A percentile compares a stretch with the other conserved stretches of the same genome.
phyloP scores from a whole-genome alignment of 2,329 filamentous ascomycete species.

The Elsinoe necatrix region DNA sequence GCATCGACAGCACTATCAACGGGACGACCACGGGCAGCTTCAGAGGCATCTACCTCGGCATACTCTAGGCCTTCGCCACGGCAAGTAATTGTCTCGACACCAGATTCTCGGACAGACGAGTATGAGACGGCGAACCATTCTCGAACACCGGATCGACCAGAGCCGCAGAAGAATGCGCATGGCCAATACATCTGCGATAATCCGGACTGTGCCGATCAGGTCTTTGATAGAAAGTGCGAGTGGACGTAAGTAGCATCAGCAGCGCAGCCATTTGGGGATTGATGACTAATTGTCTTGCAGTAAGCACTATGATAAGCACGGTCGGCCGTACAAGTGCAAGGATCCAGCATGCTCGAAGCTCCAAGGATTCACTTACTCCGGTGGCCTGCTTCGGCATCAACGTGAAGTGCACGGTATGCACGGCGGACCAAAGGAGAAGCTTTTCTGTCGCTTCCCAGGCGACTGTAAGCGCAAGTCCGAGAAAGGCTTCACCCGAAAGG shows the following conservation, averaged over 20 bases:
- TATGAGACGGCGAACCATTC: not conserved
- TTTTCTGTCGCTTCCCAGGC: conserved; percentile 68
- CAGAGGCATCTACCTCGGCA: not conserved
- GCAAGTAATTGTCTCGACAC: conserved; percentile 2
- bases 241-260: conserved; percentile 64
- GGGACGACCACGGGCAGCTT: not conserved
- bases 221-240: conserved; percentile 78
- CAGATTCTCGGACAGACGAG: conserved; percentile 5
- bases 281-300: conserved; percentile 40
- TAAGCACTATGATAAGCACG: conserved; percentile 98
- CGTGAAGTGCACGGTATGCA: conserved; percentile 90
- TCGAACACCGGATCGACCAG: conserved; percentile 1
- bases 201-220: conserved; percentile 58
- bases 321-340: conserved; percentile 80
- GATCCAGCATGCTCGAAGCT: conserved; percentile 82
- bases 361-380: conserved; percentile 89
- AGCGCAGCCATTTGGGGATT: not conserved
- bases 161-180: conserved; percentile 53
- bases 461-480: conserved; percentile 77
- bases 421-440: conserved; percentile 75
- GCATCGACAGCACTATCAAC: not conserved
- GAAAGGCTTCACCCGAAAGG: conserved; percentile 83
- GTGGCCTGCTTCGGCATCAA: conserved; percentile 80
- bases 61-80: not conserved
- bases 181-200: conserved; percentile 69